Percentiles rank a stretch among this genome's conserved stretches.
These are phyloP conservation scores for Mycosarcoma maydis DNA, from an alignment of 1,284 basidiomycete species.

Conservation along the genomic window DNA sequence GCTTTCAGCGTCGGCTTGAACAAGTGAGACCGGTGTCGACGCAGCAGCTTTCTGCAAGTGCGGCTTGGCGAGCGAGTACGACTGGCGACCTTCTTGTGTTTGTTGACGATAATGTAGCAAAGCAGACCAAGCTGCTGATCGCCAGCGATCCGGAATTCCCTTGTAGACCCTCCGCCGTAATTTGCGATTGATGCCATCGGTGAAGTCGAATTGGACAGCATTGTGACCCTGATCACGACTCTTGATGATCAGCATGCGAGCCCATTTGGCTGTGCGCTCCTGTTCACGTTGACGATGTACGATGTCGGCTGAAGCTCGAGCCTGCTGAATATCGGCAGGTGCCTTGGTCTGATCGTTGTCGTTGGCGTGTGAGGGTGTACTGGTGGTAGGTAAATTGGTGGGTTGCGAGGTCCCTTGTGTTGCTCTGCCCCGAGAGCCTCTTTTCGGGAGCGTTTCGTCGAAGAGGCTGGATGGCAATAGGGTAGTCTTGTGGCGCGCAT, in stretches of 20 bases:
- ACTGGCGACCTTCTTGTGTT: conserved; percentile 70
- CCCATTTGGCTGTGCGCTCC: conserved; percentile 54
- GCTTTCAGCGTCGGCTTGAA: not conserved
- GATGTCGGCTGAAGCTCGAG: conserved; percentile 23
- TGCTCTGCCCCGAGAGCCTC: conserved; percentile 10
- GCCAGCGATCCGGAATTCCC: conserved; percentile 95
- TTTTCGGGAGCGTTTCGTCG: conserved; percentile 21
- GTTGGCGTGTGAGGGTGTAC: not conserved
- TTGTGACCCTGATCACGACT: conserved; percentile 46
- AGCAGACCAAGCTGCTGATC: conserved; percentile 88
- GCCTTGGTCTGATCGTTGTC: conserved; percentile 4
- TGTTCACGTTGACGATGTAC: conserved; percentile 39
- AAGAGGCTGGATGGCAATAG: conserved; percentile 28
- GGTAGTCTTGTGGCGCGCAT: conserved; percentile 19
- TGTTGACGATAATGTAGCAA: conserved; percentile 68
- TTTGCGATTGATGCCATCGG: conserved; percentile 53
- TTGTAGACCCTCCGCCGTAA: conserved; percentile 83
- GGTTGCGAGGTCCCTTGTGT: not conserved
- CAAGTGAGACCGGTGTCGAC: conserved; percentile 3
- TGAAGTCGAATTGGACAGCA: conserved; percentile 27
- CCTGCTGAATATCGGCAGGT: conserved; percentile 11
- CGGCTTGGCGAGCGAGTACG: conserved; percentile 20
- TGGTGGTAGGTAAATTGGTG: not conserved
- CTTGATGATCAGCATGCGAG: conserved; percentile 47
- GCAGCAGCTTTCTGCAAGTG: conserved; percentile 6